Evolutionary conservation across 768 basidiomycete species (phyloP).

Genomic region (Chlorophyllum brunneum): DNA sequence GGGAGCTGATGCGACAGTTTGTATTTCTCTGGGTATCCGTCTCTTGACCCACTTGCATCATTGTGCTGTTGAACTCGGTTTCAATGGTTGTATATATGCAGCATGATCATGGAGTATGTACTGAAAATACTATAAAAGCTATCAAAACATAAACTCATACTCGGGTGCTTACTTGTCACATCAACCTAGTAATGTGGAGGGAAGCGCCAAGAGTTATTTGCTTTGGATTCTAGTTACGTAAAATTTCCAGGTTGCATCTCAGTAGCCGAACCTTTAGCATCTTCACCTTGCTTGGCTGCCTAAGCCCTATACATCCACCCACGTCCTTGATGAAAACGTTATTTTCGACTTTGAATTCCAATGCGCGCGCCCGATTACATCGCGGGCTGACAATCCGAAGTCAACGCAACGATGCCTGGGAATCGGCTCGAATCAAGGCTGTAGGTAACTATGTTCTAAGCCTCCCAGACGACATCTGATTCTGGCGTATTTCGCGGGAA

Average conservation of each 20-base stretch:
- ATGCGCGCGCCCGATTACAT: background rate
- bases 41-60: background rate
- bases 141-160: background rate
- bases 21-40: slow-evolving; percentile 7
- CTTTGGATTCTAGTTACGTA: too few species aligned
- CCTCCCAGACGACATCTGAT: background rate
- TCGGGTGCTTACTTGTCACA: too few species aligned
- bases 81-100: slow-evolving; percentile 7
- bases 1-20: slow-evolving; percentile 69
- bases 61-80: background rate
- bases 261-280: too few species aligned
- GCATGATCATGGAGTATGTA: slow-evolving; percentile 1
- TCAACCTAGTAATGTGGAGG: too few species aligned
- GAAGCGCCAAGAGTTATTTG: too few species aligned
- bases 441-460: background rate
- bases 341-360: too few species aligned
- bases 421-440: too few species aligned
- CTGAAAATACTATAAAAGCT: background rate
- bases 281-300: too few species aligned
- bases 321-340: too few species aligned
- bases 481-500: background rate
- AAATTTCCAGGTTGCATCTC: too few species aligned
- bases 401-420: too few species aligned
- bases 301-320: too few species aligned
- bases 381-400: background rate